A percentile compares a stretch with the other conserved stretches of the same genome.
Evolutionary conservation across 495 filamentous ascomycete genomes (phyloP).

Genomic region (Aspergillus biplanus): DNA sequence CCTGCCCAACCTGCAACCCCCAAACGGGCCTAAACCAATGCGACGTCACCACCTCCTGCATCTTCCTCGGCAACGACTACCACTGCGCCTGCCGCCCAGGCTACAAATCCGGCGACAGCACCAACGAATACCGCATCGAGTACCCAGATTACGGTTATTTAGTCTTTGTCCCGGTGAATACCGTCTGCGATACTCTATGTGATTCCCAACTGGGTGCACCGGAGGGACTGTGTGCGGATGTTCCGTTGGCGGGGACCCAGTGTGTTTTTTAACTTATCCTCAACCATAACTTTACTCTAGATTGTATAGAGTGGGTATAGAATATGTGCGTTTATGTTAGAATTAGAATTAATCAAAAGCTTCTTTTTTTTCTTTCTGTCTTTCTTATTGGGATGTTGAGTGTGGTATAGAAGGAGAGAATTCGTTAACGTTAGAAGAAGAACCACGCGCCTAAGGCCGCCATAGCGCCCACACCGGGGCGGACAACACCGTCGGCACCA

Average conservation of each 20-base stretch:
- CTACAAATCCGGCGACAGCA: slow-evolving; percentile 4
- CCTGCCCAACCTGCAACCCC: not conserved
- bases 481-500: not conserved
- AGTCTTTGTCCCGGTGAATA: slow-evolving; percentile 6
- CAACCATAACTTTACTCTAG: no score
- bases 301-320: not conserved
- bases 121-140: not conserved
- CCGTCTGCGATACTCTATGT: not conserved
- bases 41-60: slow-evolving; percentile 8
- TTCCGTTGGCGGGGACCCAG: slow-evolving; percentile 2
- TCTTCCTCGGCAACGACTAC: slow-evolving; percentile 5
- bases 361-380: not conserved
- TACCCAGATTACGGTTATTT: slow-evolving; percentile 3
- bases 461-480: not conserved
- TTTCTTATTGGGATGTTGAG: not conserved
- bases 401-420: not conserved
- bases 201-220: slow-evolving; percentile 6
- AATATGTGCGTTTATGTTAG: not conserved
- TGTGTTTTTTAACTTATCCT: no score
- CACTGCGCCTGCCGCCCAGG: slow-evolving; percentile 8
- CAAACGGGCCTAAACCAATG: not conserved
- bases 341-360: not conserved
- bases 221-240: slow-evolving; percentile 5
- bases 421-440: not conserved
- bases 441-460: not conserved